A percentile compares a stretch with the other conserved stretches of the same genome.
phyloP scores from a whole-genome alignment of 352 stramenopile species.

The Thalassiosira tumida region DNA sequence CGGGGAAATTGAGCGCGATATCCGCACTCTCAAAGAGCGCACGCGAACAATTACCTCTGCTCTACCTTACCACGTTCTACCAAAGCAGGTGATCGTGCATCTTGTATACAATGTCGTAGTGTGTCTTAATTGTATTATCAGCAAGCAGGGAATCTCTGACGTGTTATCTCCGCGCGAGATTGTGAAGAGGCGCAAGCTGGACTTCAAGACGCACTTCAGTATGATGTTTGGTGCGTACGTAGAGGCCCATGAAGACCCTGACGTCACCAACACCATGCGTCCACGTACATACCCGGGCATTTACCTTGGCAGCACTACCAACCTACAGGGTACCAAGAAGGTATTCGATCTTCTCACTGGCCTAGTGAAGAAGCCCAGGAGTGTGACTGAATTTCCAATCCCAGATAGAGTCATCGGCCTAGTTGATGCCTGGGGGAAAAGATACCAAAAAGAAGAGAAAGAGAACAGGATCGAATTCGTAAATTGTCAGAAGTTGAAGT shows the following conservation, averaged over 20 bases:
- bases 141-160: not conserved
- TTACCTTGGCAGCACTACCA: slow-evolving; percentile 64
- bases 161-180: not conserved
- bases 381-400: not conserved
- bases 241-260: slow-evolving; percentile 75
- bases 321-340: slow-evolving; percentile 56
- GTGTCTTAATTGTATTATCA: not conserved
- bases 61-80: not conserved
- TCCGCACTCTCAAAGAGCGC: not conserved
- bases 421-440: not conserved
- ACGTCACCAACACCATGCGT: slow-evolving; percentile 56
- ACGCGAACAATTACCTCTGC: not conserved
- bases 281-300: slow-evolving; percentile 67
- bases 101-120: not conserved
- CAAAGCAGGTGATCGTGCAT: not conserved
- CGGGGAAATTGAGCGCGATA: not conserved
- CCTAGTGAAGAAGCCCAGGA: not conserved
- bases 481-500: not conserved
- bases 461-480: slow-evolving; percentile 3
- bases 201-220: not conserved
- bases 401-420: not conserved
- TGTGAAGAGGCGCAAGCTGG: not conserved
- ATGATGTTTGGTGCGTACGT: slow-evolving; percentile 74
- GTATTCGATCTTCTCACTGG: slow-evolving; percentile 6
- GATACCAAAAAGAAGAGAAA: not conserved